Conservation (phyloP, 345 rosid genomes). For the Hibiscus tridactylites region DNA sequence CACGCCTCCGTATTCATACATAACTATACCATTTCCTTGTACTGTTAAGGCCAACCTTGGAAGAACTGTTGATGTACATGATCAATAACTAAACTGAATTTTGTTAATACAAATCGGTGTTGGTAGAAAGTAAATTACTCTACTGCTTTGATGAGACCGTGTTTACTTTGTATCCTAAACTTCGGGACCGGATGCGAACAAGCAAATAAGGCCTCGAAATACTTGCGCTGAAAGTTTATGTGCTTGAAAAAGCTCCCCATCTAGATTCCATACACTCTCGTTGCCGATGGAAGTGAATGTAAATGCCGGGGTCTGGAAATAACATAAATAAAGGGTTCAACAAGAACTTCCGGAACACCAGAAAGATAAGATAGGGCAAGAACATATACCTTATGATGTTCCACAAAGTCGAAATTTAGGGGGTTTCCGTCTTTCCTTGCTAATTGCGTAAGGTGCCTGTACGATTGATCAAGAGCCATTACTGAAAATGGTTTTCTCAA, state of each 20-base stretch:
- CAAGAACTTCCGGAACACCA: background rate
- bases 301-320: slow-evolving; percentile 65
- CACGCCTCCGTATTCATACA: background rate
- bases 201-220: slow-evolving; percentile 65
- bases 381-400: slow-evolving; percentile 62
- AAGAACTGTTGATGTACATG: background rate
- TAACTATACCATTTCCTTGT: background rate
- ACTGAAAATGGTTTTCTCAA: background rate
- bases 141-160: background rate
- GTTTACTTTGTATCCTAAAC: slow-evolving; percentile 26
- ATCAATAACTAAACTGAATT: background rate
- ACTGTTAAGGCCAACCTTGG: too few species aligned
- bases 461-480: background rate
- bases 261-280: slow-evolving; percentile 84
- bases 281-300: slow-evolving; percentile 73
- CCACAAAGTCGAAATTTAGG: slow-evolving; percentile 72
- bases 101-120: background rate
- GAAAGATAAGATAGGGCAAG: background rate
- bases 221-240: slow-evolving; percentile 90
- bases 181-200: slow-evolving; percentile 89
- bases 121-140: background rate
- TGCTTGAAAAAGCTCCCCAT: slow-evolving; percentile 87
- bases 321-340: background rate
- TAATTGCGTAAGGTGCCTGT: slow-evolving; percentile 89
- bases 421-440: slow-evolving; percentile 78